phyloP scores from a whole-genome alignment of 441 rosid species.

The Gossypium aridum region DNA sequence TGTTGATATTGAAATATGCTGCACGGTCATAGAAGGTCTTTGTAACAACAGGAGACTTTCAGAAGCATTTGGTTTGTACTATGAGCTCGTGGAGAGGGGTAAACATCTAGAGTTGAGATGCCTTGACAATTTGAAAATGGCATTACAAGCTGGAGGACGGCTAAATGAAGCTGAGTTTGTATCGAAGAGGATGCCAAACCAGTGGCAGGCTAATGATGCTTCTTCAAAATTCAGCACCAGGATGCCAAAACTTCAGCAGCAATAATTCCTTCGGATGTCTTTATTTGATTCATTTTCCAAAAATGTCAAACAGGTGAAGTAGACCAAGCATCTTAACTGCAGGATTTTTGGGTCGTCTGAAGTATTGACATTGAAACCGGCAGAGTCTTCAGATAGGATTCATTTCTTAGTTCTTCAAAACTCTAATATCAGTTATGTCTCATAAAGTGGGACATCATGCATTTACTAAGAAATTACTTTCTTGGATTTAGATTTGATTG shows the following conservation, averaged over 20 bases:
- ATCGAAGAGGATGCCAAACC: conserved; percentile 44
- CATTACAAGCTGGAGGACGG: conserved; percentile 48
- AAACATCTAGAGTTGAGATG: conserved; percentile 44
- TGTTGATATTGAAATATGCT: conserved; percentile 33
- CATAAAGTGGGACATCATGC: neutral
- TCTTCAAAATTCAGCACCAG: conserved; percentile 1
- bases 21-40: conserved; percentile 50
- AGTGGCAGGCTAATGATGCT: conserved; percentile 7
- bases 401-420: neutral
- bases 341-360: neutral
- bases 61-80: conserved; percentile 65
- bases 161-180: conserved; percentile 54
- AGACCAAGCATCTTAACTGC: neutral
- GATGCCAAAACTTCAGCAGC: neutral
- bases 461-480: neutral
- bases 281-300: neutral
- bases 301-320: neutral
- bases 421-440: neutral
- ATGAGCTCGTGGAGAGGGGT: conserved; percentile 59
- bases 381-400: neutral
- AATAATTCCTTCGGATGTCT: neutral
- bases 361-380: neutral
- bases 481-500: neutral
- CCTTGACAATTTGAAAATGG: conserved; percentile 38
- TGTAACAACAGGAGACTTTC: conserved; percentile 43